Evolutionary conservation across 768 basidiomycete species (phyloP).

Genomic region (Brasilioporus rufonigricans): DNA sequence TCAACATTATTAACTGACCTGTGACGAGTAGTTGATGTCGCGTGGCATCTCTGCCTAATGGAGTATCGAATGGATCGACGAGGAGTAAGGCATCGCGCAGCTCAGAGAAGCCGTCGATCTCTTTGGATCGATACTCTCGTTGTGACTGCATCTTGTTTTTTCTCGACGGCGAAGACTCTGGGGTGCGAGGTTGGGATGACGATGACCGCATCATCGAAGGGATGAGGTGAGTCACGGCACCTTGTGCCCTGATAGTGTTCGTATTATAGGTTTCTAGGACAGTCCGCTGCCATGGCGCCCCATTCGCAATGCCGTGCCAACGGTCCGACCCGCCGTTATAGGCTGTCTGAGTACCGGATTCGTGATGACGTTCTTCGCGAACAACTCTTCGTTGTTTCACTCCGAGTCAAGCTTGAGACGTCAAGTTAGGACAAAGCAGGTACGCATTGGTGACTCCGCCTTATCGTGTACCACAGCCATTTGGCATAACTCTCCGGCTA

Average conservation of each 20-base stretch:
- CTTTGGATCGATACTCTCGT: constrained; percentile 30
- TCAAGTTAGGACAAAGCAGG: no score
- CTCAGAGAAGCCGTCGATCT: constrained; percentile 31
- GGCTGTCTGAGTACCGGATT: neutral
- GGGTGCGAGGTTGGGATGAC: constrained; percentile 3
- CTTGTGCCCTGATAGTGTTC: neutral
- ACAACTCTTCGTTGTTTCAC: neutral
- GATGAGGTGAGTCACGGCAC: constrained; percentile 11
- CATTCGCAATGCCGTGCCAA: neutral
- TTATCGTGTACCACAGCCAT: neutral
- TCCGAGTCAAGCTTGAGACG: no score
- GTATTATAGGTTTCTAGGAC: constrained; percentile 15
- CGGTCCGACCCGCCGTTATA: neutral
- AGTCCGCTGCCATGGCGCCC: constrained; percentile 1
- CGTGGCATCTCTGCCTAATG: constrained; percentile 28
- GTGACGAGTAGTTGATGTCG: constrained; percentile 28
- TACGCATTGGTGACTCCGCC: neutral
- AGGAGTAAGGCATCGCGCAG: constrained; percentile 25
- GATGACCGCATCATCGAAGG: constrained; percentile 16
- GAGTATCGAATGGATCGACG: constrained; percentile 23
- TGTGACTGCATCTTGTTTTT: constrained; percentile 28
- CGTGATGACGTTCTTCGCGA: neutral
- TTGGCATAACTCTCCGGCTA: constrained; percentile 1
- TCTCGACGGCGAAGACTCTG: constrained; percentile 9
- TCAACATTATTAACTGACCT: constrained; percentile 11